Evolutionary conservation across 805 yeast species (phyloP).

Genomic region (Teunomyces lycoperdinae): DNA sequence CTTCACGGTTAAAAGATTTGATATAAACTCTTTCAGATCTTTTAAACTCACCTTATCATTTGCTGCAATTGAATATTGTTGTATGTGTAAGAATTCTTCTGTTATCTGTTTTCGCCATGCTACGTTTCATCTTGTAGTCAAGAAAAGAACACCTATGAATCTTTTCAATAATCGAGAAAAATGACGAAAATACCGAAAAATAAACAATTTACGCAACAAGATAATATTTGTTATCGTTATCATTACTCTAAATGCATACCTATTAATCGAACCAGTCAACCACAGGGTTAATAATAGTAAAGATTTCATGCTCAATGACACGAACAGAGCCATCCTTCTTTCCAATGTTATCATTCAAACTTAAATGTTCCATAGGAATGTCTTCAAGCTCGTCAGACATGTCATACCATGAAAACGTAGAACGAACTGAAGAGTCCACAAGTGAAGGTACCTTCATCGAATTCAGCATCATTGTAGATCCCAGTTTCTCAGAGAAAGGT

Average conservation of each 20-base stretch:
- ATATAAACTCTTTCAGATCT: no score
- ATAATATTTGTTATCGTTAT: background rate
- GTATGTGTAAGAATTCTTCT: no score
- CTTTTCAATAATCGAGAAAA: no score
- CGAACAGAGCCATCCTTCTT: slow-evolving; percentile 2
- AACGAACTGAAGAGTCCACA: slow-evolving; percentile 28
- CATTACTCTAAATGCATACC: slow-evolving; percentile 1
- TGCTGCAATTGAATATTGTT: no score
- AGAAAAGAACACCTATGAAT: no score
- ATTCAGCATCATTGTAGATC: background rate
- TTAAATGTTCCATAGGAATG: slow-evolving; percentile 6
- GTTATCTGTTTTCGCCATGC: no score
- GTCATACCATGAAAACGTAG: slow-evolving; percentile 34
- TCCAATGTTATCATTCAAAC: background rate
- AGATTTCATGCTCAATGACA: slow-evolving; percentile 7
- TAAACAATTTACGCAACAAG: background rate
- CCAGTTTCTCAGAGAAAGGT: slow-evolving; percentile 4
- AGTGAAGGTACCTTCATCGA: slow-evolving; percentile 26
- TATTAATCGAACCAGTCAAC: slow-evolving; percentile 11
- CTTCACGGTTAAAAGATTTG: no score
- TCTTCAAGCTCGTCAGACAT: slow-evolving; percentile 26
- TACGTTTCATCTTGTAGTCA: no score
- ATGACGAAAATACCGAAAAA: background rate
- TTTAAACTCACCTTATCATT: no score
- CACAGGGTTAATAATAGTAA: slow-evolving; percentile 4